phyloP scores from a whole-genome alignment of 202 grass and related monocot genomes.

The Setaria viridis region DNA sequence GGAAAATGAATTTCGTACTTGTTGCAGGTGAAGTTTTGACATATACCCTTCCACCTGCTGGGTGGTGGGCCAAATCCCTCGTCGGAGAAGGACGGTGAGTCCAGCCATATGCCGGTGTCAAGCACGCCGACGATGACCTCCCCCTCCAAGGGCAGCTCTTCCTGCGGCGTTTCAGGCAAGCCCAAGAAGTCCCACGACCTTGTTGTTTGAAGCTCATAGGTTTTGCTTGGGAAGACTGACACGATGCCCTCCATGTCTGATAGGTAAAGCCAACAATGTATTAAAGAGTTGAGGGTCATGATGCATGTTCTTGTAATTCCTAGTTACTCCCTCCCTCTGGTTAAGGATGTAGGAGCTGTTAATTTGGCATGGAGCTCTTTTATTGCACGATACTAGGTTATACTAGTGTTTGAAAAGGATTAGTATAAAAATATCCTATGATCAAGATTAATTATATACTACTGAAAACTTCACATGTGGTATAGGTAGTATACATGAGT shows the following conservation, averaged over 20 bases:
- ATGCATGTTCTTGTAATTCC: too few relatives aligned
- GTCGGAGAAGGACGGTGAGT: conserved; percentile 50
- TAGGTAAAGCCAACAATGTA: not conserved
- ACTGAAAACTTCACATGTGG: too few relatives aligned
- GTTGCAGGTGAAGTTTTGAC: conserved; percentile 51
- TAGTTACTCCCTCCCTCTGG: too few relatives aligned
- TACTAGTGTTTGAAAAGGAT: too few relatives aligned
- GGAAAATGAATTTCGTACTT: conserved; percentile 19
- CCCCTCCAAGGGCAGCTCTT: conserved; percentile 5
- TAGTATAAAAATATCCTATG: too few relatives aligned
- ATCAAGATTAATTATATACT: too few relatives aligned
- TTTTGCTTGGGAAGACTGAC: not conserved
- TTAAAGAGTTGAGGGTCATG: not conserved
- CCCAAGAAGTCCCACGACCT: not conserved
- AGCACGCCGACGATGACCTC: conserved; percentile 57
- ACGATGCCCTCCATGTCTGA: conserved; percentile 26
- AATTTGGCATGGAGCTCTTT: too few relatives aligned
- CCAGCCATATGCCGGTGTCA: conserved; percentile 48
- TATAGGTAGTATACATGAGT: too few relatives aligned
- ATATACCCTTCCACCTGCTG: conserved; percentile 47
- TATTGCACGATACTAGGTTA: too few relatives aligned
- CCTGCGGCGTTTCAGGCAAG: not conserved
- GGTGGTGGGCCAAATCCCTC: conserved; percentile 48
- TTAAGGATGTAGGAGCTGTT: too few relatives aligned
- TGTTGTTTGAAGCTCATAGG: not conserved